Evolutionary conservation across 2,329 filamentous ascomycete species (phyloP), one percentile per base, ranked within the genome.

Genomic region (Calonectria naviculata): DNA sequence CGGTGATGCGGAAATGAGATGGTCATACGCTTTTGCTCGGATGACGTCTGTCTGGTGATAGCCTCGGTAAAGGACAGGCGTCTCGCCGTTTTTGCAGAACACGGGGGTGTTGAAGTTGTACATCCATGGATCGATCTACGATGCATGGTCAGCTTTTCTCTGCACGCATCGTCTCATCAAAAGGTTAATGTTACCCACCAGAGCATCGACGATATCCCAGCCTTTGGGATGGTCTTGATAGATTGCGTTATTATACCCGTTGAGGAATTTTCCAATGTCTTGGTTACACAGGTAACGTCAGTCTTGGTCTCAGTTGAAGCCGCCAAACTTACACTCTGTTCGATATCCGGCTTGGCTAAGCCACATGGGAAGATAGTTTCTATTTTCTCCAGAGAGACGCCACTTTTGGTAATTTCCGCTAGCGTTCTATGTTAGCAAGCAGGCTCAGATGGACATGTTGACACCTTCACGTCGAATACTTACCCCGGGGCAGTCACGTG

Each of bases 21-120:
- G 12, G 5, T 15, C 68, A 52, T 62, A 71, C 68, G 65, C 68
- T 66, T 71, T 71, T 24, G 68, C 68, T 21, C 68, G 58, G 17
- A 71, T 63, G 7, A 71, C 65, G 21, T 71, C 68, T 31, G 68
- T 64, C 34, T 71, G 68, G 42, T 71, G 68, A 49, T 67, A 71
- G 41, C 68, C 68, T 2, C 54, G 9, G 31, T 63, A 71, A 31
- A 58, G 42, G 5, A 71, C 47, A 24, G 68, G 68, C 2, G 47
- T 67, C 34, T 67, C 56, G 24, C 68, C 68, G 31, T 71, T 38
- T 36, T 56, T 21, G 6, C 64, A 68, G 46, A 71, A 67, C 24
- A 71, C 58, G 13, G 58, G 56, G 1, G 56, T 68, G 58, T 71
- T 71, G 47, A 71, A 71, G 10, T 56, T 26, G 42, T 67, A 68